Percentiles rank a stretch among this genome's conserved stretches.
phyloP scores from a whole-genome alignment of 257 asterid species.

The Cruciata laevipes region DNA sequence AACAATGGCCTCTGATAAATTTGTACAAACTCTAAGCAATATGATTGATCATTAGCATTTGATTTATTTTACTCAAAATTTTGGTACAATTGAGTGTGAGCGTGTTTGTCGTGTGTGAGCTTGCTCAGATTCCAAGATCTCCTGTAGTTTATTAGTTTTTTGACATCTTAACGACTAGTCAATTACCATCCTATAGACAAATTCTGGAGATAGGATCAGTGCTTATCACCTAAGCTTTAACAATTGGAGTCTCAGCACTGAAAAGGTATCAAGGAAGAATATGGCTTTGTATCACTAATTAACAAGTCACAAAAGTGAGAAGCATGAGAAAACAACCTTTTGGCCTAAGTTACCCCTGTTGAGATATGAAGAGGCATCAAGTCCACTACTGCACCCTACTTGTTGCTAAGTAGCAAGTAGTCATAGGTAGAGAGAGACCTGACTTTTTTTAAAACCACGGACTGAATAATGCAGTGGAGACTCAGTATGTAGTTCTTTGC shows the following conservation, averaged over 20 bases:
- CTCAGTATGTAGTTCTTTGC: neutral
- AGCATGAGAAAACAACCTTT: neutral
- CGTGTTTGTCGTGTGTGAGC: too few relatives aligned
- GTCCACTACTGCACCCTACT: neutral
- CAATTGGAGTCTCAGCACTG: too few relatives aligned
- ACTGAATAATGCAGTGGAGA: too few relatives aligned
- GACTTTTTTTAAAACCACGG: too few relatives aligned
- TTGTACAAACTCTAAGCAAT: neutral
- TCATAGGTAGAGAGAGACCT: too few relatives aligned
- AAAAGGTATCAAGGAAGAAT: too few relatives aligned
- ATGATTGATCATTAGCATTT: neutral
- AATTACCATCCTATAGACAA: neutral
- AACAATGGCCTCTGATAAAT: neutral
- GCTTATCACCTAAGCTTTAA: neutral
- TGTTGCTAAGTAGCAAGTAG: too few relatives aligned
- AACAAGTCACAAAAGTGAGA: neutral
- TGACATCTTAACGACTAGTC: neutral
- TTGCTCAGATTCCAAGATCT: neutral
- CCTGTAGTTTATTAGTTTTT: neutral
- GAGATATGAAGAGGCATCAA: neutral
- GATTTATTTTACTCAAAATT: neutral
- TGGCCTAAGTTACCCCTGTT: neutral
- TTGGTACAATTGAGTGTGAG: neutral
- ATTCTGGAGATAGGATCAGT: too few relatives aligned
- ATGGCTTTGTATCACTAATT: neutral